Conservation (phyloP, 208 protist genomes). For the Acanthamoeba divionensis region DNA sequence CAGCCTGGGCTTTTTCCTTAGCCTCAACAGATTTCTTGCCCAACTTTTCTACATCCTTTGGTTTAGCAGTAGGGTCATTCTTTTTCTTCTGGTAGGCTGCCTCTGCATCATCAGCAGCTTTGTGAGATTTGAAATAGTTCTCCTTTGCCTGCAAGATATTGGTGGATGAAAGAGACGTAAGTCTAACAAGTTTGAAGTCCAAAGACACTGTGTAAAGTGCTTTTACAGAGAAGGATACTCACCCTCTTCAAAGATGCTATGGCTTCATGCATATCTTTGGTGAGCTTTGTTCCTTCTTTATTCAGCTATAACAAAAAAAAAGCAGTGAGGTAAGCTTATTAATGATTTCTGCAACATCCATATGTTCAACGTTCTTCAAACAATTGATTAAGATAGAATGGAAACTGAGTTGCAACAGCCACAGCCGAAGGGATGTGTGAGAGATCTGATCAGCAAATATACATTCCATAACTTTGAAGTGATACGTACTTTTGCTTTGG, state of each 20-base stretch:
- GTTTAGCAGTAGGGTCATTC: background rate
- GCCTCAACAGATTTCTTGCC: slow-evolving; percentile 33
- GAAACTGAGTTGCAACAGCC: too few species aligned
- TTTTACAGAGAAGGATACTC: too few species aligned
- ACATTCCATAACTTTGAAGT: background rate
- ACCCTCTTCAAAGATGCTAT: slow-evolving; percentile 3
- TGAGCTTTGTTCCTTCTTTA: slow-evolving; percentile 5
- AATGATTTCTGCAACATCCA: too few species aligned
- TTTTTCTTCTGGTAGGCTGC: slow-evolving; percentile 21
- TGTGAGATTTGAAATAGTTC: slow-evolving; percentile 28
- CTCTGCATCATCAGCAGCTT: background rate
- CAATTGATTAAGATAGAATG: too few species aligned
- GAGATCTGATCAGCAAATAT: too few species aligned
- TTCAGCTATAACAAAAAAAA: background rate
- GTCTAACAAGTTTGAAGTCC: too few species aligned
- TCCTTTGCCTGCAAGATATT: slow-evolving; percentile 26
- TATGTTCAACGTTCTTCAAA: too few species aligned
- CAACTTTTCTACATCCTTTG: slow-evolving; percentile 22
- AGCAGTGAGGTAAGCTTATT: too few species aligned
- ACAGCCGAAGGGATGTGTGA: too few species aligned
- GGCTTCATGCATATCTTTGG: background rate
- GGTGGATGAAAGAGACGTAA: too few species aligned
- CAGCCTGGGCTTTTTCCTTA: background rate
- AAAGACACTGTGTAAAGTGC: too few species aligned
- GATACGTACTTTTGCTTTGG: background rate